Evolutionary conservation across 1,284 basidiomycete species (phyloP).

Genomic region (Ganoderma leucocontextum): DNA sequence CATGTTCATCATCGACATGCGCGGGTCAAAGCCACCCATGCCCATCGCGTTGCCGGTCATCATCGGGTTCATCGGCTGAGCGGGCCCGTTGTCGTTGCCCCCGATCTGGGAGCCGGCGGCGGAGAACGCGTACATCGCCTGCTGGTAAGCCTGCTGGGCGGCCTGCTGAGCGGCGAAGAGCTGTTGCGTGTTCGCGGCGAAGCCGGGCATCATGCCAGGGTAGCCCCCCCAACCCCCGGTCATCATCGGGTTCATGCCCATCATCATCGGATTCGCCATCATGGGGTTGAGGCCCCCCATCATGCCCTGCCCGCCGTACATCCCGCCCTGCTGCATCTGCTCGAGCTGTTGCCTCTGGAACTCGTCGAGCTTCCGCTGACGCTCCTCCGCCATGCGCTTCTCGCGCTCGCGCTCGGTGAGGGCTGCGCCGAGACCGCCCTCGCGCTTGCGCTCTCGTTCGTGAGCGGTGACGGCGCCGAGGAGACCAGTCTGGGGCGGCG

Average conservation of each 20-base stretch:
- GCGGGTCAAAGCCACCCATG: constrained; percentile 51
- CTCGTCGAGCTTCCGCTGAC: constrained; percentile 92
- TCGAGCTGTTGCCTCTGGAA: constrained; percentile 90
- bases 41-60: constrained; percentile 58
- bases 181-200: constrained; percentile 74
- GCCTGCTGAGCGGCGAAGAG: constrained; percentile 93
- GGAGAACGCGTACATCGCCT: constrained; percentile 91
- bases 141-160: constrained; percentile 88
- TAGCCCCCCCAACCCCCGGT: constrained; percentile 58
- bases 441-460: constrained; percentile 92
- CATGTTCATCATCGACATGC: constrained; percentile 65
- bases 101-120: constrained; percentile 79
- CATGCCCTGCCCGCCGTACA: constrained; percentile 60
- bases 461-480: constrained; percentile 96
- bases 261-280: constrained; percentile 63
- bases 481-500: constrained; percentile 94
- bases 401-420: constrained; percentile 96
- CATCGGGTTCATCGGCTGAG: constrained; percentile 55
- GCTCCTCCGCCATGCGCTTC: constrained; percentile 87
- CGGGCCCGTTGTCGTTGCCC: constrained; percentile 53
- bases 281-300: constrained; percentile 61
- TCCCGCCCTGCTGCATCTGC: constrained; percentile 80
- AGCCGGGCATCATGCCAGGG: constrained; percentile 71
- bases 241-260: constrained; percentile 60
- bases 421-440: constrained; percentile 93